These are phyloP conservation scores for Mimosa bimucronata DNA, from an alignment of 306 rosid species.

Conservation along the genomic window DNA sequence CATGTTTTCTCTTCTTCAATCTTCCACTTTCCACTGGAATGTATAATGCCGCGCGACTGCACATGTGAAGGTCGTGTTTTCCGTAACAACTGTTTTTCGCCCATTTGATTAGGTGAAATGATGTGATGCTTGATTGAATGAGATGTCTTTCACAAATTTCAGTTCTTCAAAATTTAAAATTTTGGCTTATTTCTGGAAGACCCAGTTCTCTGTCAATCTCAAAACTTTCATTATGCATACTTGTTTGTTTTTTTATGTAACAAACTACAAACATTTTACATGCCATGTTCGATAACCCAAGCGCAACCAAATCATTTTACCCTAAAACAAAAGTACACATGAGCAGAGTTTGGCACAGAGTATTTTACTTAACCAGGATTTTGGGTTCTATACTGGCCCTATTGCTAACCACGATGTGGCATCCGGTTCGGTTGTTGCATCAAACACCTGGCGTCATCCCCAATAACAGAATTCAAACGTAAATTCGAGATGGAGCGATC, in stretches of 20 bases:
- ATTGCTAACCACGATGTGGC: not conserved
- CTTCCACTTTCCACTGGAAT: not conserved
- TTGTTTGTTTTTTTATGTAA: not conserved
- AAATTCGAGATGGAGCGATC: no score
- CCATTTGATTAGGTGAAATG: not conserved
- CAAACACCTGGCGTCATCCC: not conserved
- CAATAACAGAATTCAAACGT: not conserved
- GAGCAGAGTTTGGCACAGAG: not conserved
- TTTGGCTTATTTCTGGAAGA: not conserved
- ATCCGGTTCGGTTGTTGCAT: not conserved
- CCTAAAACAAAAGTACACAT: not conserved
- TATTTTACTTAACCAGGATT: not conserved
- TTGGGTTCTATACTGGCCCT: not conserved
- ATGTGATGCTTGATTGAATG: not conserved
- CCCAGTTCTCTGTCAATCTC: not conserved
- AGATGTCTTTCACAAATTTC: not conserved
- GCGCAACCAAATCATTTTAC: not conserved
- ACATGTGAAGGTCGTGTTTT: not conserved
- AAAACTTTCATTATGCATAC: not conserved
- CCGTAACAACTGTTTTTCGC: not conserved
- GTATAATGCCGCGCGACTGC: not conserved
- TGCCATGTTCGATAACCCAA: not conserved
- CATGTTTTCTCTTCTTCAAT: not conserved
- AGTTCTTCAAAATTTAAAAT: not conserved
- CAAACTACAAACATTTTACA: not conserved